Conservation (phyloP, 2,329 filamentous ascomycete genomes). For the Arthrobotrys sinensis region DNA sequence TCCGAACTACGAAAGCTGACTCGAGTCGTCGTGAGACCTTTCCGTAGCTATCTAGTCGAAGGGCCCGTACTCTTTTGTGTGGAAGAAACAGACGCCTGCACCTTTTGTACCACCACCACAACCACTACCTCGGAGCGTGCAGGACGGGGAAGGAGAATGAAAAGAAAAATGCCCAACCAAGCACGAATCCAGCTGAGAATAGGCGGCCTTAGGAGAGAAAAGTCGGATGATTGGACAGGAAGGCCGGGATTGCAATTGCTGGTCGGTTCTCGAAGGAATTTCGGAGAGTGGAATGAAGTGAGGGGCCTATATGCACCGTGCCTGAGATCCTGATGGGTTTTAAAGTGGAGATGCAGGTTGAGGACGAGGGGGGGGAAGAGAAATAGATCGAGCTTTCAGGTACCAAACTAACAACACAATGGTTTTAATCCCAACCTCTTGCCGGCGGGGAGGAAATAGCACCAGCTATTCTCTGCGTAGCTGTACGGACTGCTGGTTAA, state of each 20-base stretch:
- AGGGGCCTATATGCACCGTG: constrained; percentile 20
- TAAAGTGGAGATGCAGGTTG: constrained; percentile 33
- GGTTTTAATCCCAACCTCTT: constrained; percentile 22
- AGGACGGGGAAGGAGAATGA: neutral
- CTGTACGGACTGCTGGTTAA: too few species aligned
- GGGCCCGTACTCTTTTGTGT: neutral
- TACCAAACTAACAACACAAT: constrained; percentile 20
- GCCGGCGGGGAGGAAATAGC: constrained; percentile 1
- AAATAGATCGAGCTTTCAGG: constrained; percentile 17
- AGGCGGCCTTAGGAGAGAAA: neutral
- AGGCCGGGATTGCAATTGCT: constrained; percentile 30
- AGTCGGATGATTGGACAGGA: constrained; percentile 46
- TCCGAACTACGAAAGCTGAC: neutral
- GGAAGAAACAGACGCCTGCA: constrained; percentile 21
- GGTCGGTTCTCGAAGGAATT: constrained; percentile 41
- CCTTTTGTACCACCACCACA: constrained; percentile 9
- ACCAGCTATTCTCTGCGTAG: constrained; percentile 16
- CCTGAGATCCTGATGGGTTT: constrained; percentile 27
- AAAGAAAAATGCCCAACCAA: neutral
- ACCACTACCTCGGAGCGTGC: neutral
- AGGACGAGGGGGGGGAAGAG: constrained; percentile 28
- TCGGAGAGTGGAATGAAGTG: constrained; percentile 43
- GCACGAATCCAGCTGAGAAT: constrained; percentile 9
- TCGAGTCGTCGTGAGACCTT: constrained; percentile 1
- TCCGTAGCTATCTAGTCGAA: neutral